Evolutionary conservation across 2,329 filamentous ascomycete species (phyloP), one percentile per base, ranked within the genome.

Genomic region (Neopestalotiopsis sp.): DNA sequence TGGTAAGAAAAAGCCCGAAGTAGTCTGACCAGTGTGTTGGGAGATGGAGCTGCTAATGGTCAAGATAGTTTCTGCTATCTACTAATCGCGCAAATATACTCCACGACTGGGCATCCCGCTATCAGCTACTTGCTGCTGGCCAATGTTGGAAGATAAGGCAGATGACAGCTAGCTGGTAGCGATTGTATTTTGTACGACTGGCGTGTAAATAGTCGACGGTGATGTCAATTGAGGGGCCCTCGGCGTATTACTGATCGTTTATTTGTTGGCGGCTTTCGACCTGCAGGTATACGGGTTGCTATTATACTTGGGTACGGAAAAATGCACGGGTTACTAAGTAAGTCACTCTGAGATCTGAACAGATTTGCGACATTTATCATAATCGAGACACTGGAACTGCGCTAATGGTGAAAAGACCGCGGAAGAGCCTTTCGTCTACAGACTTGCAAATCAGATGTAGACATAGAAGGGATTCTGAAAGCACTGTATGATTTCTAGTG

Each of bases 401-500:
- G 24, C 24, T 28, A 28, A 28, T 28, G 24, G 24, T 28, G 24
- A 28, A 28, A 28, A 0, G 24, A 28, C 24, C 3, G 24, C 24
- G 24, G 24, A 28, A 28, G 3, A 28, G 3, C 24, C 24, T 28
- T 28, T 28, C 3, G 24, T 28, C 24, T 28, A 3, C 1, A 0
- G 24, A 28, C 24, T 28, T 28, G 24, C 24, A 28, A 28, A 28
- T 28, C 24, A 1, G 3, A 28, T 28, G 24, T 2, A 2, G 24
- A 2, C 24, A 3, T 24, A 24, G 24, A 24, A 24, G 24, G 24
- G 24, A 24, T 3, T 28, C 24, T 28, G 24, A 1, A 28, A 28
- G 24, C 24, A 0, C 4, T 28, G 24, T 0, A 28, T 0, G 1
- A 28, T 28, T 28, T 28, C 3, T 28, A 28, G 24, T 4, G 1